Evolutionary conservation across 176 grass and related monocot genomes (phyloP).

Genomic region (sorghum (Sorghum bicolor)): Sorghum_bicolor_NCBIv3 NC_012876.2:9150001-9150500

Average conservation of each 20-base stretch:
- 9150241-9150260: not conserved
- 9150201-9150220: not conserved
- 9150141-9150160: constrained; percentile 45
- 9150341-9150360: not conserved
- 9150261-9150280: constrained; percentile 42
- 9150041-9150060: constrained; percentile 11
- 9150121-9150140: constrained; percentile 13
- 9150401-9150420: not conserved
- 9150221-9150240: not conserved
- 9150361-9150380: not conserved
- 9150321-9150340: not conserved
- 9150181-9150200: constrained; percentile 19
- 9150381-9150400: not conserved
- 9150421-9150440: constrained; percentile 25
- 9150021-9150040: not conserved
- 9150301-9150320: not conserved
- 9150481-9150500: not conserved
- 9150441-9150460: not conserved
- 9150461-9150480: not conserved
- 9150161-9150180: constrained; percentile 46
- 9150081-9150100: not conserved
- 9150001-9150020: not conserved
- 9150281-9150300: constrained; percentile 23
- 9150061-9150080: not conserved
- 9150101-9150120: constrained; percentile 30